phyloP scores from a whole-genome alignment of 441 rosid genomes.

The Theobroma grandiflorum region DNA sequence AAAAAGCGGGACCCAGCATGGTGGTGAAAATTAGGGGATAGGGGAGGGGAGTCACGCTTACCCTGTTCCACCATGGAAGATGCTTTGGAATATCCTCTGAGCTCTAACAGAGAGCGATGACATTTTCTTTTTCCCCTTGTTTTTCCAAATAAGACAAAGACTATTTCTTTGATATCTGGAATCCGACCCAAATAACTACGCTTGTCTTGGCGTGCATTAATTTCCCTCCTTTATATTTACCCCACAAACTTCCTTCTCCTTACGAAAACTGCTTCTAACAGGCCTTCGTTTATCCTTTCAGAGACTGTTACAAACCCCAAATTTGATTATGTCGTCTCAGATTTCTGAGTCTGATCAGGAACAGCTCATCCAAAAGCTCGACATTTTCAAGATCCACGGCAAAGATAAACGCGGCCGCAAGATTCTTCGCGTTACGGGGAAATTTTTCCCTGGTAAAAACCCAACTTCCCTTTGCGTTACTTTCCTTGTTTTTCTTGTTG shows the following conservation, averaged over 20 bases:
- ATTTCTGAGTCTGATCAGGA: constrained; percentile 52
- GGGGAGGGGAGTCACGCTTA: not conserved
- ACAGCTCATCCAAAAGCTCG: constrained; percentile 61
- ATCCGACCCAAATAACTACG: constrained; percentile 9
- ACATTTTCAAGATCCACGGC: constrained; percentile 76
- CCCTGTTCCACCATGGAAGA: constrained; percentile 24
- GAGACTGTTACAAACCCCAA: not conserved
- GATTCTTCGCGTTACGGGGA: constrained; percentile 70
- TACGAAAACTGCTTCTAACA: not conserved
- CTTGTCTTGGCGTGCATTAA: constrained; percentile 25
- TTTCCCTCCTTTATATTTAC: not conserved
- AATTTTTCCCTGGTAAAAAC: constrained; percentile 68
- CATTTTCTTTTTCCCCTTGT: not conserved
- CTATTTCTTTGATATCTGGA: too few relatives aligned
- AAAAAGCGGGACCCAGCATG: not conserved
- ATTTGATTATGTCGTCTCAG: constrained; percentile 31
- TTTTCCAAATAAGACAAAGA: not conserved
- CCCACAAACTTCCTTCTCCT: not conserved
- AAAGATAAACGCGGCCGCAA: constrained; percentile 78
- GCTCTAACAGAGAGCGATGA: too few relatives aligned
- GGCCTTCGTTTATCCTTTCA: not conserved
- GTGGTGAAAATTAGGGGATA: not conserved
- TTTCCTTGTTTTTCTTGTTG: not conserved
- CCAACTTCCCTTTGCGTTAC: too few relatives aligned
- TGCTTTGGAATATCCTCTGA: constrained; percentile 24